These are phyloP conservation scores for Camelina hispida DNA, from an alignment of 345 rosid genomes.

Conservation along the genomic window DNA sequence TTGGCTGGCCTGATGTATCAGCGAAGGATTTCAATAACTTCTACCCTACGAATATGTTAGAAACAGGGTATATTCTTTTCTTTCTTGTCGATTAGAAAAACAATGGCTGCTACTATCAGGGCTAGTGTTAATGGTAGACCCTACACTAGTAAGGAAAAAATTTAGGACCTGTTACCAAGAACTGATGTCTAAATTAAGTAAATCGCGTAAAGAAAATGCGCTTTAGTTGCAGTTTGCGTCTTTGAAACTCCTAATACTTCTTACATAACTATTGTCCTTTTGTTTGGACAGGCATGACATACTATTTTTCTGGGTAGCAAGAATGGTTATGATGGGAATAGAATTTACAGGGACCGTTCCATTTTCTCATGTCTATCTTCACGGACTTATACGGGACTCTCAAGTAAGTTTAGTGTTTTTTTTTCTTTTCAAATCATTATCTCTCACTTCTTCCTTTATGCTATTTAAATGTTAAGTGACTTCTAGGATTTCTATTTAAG, in stretches of 20 bases:
- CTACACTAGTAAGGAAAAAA: background rate
- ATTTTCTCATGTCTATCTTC: slow-evolving; percentile 87
- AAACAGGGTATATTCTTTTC: slow-evolving; percentile 76
- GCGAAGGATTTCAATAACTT: slow-evolving; percentile 75
- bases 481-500: background rate
- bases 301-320: slow-evolving; percentile 98
- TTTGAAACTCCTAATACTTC: slow-evolving; percentile 16
- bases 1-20: slow-evolving; percentile 92
- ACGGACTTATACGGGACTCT: slow-evolving; percentile 93
- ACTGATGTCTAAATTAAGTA: slow-evolving; percentile 14
- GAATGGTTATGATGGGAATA: slow-evolving; percentile 99
- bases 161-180: slow-evolving; percentile 27
- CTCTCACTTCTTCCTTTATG: slow-evolving; percentile 9
- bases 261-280: slow-evolving; percentile 28
- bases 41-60: slow-evolving; percentile 94
- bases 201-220: slow-evolving; percentile 20
- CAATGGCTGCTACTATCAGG: slow-evolving; percentile 20
- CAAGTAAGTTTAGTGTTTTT: slow-evolving; percentile 56
- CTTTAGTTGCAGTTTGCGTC: background rate
- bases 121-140: slow-evolving; percentile 23
- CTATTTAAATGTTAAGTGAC: slow-evolving; percentile 8
- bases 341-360: slow-evolving; percentile 97
- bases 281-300: slow-evolving; percentile 92
- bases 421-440: slow-evolving; percentile 11
- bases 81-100: slow-evolving; percentile 23